phyloP scores from a whole-genome alignment of 2,329 filamentous ascomycete genomes.

The Chrysoporthe cubensis region DNA sequence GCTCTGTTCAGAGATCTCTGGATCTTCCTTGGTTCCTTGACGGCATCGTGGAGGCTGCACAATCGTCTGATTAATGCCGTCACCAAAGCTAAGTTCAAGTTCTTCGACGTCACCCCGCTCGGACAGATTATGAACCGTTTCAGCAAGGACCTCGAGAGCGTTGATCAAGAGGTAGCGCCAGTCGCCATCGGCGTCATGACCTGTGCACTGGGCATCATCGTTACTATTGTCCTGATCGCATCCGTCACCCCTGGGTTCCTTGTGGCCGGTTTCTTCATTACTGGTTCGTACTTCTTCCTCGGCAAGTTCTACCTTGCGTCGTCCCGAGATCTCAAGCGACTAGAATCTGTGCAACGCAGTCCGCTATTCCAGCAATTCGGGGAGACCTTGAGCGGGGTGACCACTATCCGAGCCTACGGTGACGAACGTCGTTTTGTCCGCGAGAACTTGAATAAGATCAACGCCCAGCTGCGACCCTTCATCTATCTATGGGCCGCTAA shows the following conservation, averaged over 20 bases:
- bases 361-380: constrained; percentile 98
- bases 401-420: constrained; percentile 94
- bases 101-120: constrained; percentile 94
- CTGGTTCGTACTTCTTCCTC: constrained; percentile 77
- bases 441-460: constrained; percentile 86
- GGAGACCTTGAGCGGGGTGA: constrained; percentile 91
- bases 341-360: constrained; percentile 93
- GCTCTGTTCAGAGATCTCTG: constrained; percentile 84
- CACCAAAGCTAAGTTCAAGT: constrained; percentile 90
- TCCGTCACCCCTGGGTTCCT: constrained; percentile 89
- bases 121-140: constrained; percentile 98
- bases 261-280: constrained; percentile 84
- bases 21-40: constrained; percentile 89
- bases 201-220: constrained; percentile 70
- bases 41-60: constrained; percentile 85
- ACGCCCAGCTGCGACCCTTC: constrained; percentile 89
- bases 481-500: constrained; percentile 97
- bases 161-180: constrained; percentile 95
- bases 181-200: constrained; percentile 78
- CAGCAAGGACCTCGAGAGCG: constrained; percentile 92
- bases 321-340: constrained; percentile 91
- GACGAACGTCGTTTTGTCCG: constrained; percentile 92
- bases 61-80: constrained; percentile 76
- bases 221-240: constrained; percentile 86
- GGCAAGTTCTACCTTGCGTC: constrained; percentile 88